Evolutionary conservation across 352 stramenopile species (phyloP), one percentile per base, ranked within the genome.

Genomic region (Phytophthora melonis): DNA sequence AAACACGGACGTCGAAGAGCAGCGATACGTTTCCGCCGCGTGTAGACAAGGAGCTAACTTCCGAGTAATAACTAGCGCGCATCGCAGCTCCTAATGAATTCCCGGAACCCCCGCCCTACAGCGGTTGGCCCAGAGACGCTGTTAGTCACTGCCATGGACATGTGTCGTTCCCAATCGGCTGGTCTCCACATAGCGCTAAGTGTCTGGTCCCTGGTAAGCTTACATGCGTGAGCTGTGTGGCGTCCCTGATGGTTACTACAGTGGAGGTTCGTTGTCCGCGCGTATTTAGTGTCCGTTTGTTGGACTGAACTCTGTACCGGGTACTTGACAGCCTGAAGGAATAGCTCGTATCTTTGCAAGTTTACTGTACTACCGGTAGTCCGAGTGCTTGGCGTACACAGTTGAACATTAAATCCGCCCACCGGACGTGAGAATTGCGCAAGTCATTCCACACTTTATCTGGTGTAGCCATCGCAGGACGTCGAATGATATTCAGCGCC

Each of bases 311-410:
- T 23, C 5, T 34, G 30, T 6, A 10, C n/a, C n/a, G n/a, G n/a
- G n/a, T n/a, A n/a, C 30, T 34, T 10, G 5, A 34, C 9, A 45
- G 36, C 5, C 10, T 43, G 36, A 43, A 43, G 36, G 0, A 45
- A 45, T 6, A 13, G 13, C 16, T 23, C 18, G 21, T 45, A 50
- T 30, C 30, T 1, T 50, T 34, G 25, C 21, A 5, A 25, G 13
- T 19, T 70, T 58, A 77, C 53, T 58, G 59, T 16, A 62, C 41
- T 19, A 72, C 67, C 5, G 72, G 72, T 9, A 77, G 34, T 21
- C 70, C 70, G 9, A 81, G 70, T 21, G 64, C 58, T 67, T 80
- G 60, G n/a, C 74, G 74, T 14, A 77, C 74, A 27, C 74, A 81
- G 18, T 72, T 71, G 19, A 78, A 72, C 70, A 78, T 75, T 6